Base-by-base conservation (phyloP, 805 yeast species). In the Cyberlindnera mycetangii region DNA sequence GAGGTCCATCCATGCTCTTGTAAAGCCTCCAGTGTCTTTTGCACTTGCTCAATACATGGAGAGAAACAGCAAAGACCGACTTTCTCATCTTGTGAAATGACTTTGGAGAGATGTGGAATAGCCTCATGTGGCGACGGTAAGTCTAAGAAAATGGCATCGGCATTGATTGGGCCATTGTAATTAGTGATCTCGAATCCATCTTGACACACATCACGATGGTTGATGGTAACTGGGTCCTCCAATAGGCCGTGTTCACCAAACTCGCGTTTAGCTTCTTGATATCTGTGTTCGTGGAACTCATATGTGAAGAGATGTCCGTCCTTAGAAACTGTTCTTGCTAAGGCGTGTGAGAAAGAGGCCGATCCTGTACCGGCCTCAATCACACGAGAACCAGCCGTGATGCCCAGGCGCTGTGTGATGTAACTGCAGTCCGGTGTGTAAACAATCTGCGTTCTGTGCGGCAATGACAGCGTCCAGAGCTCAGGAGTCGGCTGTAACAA, bases 361-460 rank as follows among this genome's bases (percentile, higher is more conserved):
- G 96, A 86, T 0, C 99, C 99, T 0, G 99, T 93, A 30, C 99
- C 99, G 0, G 98, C 96, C 67, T 93, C 99, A 37, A 93, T 83
- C 11, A 93, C 95, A 47, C 79, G 68, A 1, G 89, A 75, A 1
- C 92, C 90, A 12, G 87, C 79, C 16, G 78, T 71, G 43, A 93
- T 81, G 36, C 79, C 75, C 50, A 93, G 68, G 56, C 96, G 70
- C 62, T 92, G 96, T 50, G 87, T 77, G 43, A 93, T 89, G 58
- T 88, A 93, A 22, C 95, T 79, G 2, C 97, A 85, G 63, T 93
- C 99, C 9, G 96, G 96, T 0, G 97, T 86, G 62, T 93, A 93
- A 1, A 93, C 98, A 52, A 93, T 93, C 68, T 93, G 99, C 0
- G 99, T 93, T 65, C 99, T 75, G 62, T 93, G 99, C 2, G 99